Conservation (phyloP, 2,329 filamentous ascomycete species). For the Akanthomyces uredinophilus region DNA sequence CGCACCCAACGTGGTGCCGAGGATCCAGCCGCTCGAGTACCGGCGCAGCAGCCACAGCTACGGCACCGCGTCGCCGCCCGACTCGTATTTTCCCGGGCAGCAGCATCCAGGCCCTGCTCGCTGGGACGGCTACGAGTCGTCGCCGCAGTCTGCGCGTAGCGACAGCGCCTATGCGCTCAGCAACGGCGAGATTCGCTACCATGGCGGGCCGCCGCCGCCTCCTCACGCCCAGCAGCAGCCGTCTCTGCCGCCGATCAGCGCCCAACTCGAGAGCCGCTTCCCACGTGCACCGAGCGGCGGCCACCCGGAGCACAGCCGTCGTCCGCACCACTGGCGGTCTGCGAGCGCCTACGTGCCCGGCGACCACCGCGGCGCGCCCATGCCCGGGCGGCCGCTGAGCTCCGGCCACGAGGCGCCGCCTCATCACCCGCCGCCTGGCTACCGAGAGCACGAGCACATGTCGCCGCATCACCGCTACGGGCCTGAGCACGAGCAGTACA, state of each 20-base stretch:
- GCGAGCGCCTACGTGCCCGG: constrained; percentile 5
- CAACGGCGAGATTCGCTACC: neutral
- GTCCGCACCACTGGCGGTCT: constrained; percentile 11
- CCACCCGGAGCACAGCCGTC: neutral
- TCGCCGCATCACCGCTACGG: neutral
- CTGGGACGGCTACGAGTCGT: constrained; percentile 8
- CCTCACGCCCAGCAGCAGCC: constrained; percentile 2
- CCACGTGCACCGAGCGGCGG: neutral
- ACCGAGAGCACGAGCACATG: neutral
- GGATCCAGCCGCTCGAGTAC: constrained; percentile 21
- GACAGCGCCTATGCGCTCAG: neutral
- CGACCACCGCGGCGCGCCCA: neutral
- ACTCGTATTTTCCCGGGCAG: constrained; percentile 1
- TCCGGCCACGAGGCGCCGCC: neutral
- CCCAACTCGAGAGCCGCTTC: constrained; percentile 17
- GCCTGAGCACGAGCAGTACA: constrained; percentile 3
- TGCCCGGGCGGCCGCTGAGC: constrained; percentile 2
- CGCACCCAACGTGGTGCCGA: constrained; percentile 21
- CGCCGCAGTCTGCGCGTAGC: constrained; percentile 9
- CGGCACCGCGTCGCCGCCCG: neutral
- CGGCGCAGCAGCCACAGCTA: constrained; percentile 9
- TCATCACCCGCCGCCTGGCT: neutral
- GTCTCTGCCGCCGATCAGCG: constrained; percentile 22
- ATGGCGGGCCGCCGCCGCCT: neutral
- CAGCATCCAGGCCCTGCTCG: neutral